Base-by-base conservation (phyloP, 2,329 filamentous ascomycete genomes). In the Leptodontidium sp. region DNA sequence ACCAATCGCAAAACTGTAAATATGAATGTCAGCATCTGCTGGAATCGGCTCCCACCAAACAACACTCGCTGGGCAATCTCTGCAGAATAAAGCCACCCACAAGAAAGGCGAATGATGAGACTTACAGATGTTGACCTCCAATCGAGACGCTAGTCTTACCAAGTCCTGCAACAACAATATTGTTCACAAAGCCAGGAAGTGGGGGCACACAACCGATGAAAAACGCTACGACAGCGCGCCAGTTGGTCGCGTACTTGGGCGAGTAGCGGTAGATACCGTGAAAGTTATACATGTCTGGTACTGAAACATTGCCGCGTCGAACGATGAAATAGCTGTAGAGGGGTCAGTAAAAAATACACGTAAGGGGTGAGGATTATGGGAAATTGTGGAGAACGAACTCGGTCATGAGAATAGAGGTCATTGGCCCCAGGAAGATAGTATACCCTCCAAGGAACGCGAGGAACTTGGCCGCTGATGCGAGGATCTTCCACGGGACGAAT, bases 381-480 rank as follows among this genome's bases (percentile, higher is more conserved):
- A n/a, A 2, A 38, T 17, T 40, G 12, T 40, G 40, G 58, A 43
- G 32, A 21, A 69, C 67, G 24, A 40, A 69, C 67, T 70, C 68
- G 4, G 61, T 65, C 61, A 78, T 73, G 78, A 89, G 84, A 67
- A 90, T 88, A 0, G 83, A 83, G 0, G 86, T 86, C 68, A 90
- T 87, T 0, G 88, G 87, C 0, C 85, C 87, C 1, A 90, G 80
- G 78, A 90, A 90, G 24, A 90, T 82, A 1, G 86, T 85, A 76
- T 90, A 89, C 0, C 88, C 89, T 53, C 85, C 83, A 85, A 93
- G 90, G 79, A 92, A 92, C 53, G 85, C 84, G 3, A 90, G 79
- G 72, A 91, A 87, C 0, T 84, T 87, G 1, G 79, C 76, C 1
- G 88, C 89, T 0, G 85, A 88, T 43, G 78, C 81, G 21, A 91